Base-by-base conservation (phyloP, 1,284 basidiomycete species). In the Exobasidium rhododendri region DNA sequence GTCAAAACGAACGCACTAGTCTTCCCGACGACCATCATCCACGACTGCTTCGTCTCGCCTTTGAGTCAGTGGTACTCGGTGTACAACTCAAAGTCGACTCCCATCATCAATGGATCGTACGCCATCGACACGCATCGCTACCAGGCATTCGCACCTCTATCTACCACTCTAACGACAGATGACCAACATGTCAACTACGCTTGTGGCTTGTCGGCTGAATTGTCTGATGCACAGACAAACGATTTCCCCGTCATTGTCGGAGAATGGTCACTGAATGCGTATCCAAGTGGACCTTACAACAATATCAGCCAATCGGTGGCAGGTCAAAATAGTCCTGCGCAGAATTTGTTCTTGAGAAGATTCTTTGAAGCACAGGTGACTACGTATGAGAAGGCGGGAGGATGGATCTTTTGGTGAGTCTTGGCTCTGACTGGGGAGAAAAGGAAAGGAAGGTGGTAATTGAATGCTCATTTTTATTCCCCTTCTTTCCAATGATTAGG, bases 11-110 rank as follows among this genome's bases (percentile, higher is more conserved):
- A 30, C n/a, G 70, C 61, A 4, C 61, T 61, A 22, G 73, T 75
- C 47, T 47, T 70, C 43, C 73, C 76, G 43, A 78, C 77, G 67
- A 72, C 80, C 20, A 66, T 79, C 56, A 69, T 81, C 10, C 78
- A 78, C 55, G 79, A 81, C 58, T 77, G 75, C n/a, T 80, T 80
- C 63, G 67, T 72, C 35, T 56, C 73, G 24, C 57, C 57, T 65
- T 62, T 52, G 17, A 59, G 22, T 3, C 24, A 50, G 11, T 62
- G 61, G 61, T 30, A 58, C 11, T 40, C 26, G 35, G 29, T 49
- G 24, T 58, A 50, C 49, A 30, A 13, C 26, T 32, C 29, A 28
- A 31, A 31, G 11, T 47, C 28, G 17, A 22, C 17, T 22, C 29
- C 29, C 7, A 59, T 50, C 35, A 40, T 46, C 44, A 46, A 13